Conservation (phyloP, 441 rosid genomes). For the Theobroma grandiflorum region DNA sequence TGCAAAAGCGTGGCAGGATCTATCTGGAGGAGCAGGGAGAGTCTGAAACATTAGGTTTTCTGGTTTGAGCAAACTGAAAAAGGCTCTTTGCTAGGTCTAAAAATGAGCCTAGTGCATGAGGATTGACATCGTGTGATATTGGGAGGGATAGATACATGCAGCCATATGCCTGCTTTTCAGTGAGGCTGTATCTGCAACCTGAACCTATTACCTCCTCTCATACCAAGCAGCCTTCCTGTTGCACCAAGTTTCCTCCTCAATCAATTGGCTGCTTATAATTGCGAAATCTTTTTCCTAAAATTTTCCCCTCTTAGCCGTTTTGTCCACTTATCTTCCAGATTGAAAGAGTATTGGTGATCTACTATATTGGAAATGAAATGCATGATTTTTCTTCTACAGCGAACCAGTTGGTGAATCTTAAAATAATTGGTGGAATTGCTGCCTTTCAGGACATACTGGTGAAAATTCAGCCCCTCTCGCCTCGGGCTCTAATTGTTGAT, state of each 20-base stretch:
- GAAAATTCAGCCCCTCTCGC: conserved; percentile 70
- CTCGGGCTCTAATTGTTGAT: conserved; percentile 80
- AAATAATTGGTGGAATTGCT: conserved; percentile 16
- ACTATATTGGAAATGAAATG: not conserved
- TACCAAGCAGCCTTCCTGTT: no score
- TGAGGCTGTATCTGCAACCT: not conserved
- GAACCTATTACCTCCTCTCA: no score
- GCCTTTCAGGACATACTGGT: conserved; percentile 71
- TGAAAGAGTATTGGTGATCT: not conserved
- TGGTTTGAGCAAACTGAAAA: not conserved
- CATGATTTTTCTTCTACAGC: not conserved
- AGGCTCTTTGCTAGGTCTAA: not conserved
- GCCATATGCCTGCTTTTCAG: not conserved
- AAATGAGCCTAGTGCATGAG: not conserved
- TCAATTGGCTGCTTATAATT: not conserved
- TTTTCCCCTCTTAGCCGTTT: not conserved
- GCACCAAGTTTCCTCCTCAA: no score
- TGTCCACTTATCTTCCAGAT: not conserved
- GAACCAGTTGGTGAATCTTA: conserved; percentile 20
- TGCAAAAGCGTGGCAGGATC: not conserved
- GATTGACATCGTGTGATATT: not conserved
- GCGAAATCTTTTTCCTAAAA: not conserved
- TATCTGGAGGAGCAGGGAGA: not conserved
- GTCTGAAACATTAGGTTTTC: not conserved
- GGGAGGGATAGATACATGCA: not conserved